Conservation (phyloP, 768 basidiomycete species). For the Boletus fagicola region DNA sequence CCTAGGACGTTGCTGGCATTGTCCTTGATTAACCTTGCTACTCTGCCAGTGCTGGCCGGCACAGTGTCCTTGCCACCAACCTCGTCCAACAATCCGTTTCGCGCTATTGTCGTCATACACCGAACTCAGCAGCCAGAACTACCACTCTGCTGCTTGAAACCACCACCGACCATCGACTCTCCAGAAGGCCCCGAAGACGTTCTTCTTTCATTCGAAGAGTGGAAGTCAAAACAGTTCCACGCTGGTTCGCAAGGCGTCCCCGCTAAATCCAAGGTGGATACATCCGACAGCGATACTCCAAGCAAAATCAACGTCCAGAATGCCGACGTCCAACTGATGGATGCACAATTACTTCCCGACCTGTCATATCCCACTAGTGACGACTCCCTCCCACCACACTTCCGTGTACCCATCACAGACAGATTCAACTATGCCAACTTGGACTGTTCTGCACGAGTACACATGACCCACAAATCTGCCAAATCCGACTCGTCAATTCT, state of each 20-base stretch:
- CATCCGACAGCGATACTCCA: not conserved
- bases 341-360: conserved; percentile 17
- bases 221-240: conserved; percentile 70
- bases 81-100: conserved; percentile 58
- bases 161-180: conserved; percentile 37
- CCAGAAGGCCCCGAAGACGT: conserved; percentile 54
- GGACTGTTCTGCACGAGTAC: conserved; percentile 93
- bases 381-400: conserved; percentile 50
- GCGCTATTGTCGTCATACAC: conserved; percentile 48
- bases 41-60: conserved; percentile 32
- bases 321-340: conserved; percentile 5
- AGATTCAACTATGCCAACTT: conserved; percentile 92
- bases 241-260: conserved; percentile 33
- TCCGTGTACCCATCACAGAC: conserved; percentile 74
- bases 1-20: conserved; percentile 27
- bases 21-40: conserved; percentile 36
- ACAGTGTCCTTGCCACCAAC: conserved; percentile 33
- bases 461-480: conserved; percentile 74
- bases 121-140: conserved; percentile 46
- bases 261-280: conserved; percentile 4
- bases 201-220: conserved; percentile 82
- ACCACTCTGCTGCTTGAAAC: conserved; percentile 69
- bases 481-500: conserved; percentile 84
- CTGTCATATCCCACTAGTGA: conserved; percentile 9
- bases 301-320: conserved; percentile 1